Evolutionary conservation across 2,329 filamentous ascomycete genomes (phyloP).

Genomic region (Apiospora malaysiana): DNA sequence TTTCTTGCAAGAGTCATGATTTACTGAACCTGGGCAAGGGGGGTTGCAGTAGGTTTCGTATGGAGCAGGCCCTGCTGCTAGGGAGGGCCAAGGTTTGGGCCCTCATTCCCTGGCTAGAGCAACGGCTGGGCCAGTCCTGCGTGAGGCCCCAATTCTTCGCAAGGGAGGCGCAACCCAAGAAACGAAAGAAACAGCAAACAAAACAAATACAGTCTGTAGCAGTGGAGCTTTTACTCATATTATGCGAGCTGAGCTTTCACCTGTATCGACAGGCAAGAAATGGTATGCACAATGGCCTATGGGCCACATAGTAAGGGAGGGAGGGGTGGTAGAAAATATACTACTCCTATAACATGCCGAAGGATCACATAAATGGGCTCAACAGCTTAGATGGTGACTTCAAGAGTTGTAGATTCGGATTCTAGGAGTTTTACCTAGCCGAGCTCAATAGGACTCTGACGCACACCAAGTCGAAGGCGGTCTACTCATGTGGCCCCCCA

Average conservation of each 20-base stretch:
- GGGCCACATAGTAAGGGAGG: not conserved
- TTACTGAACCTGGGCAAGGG: not conserved
- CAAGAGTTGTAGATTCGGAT: not conserved
- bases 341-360: not conserved
- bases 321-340: not conserved
- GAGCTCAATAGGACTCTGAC: not conserved
- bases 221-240: too few relatives aligned
- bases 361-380: not conserved
- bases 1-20: not conserved
- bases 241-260: not conserved
- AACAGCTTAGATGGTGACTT: not conserved
- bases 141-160: slow-evolving; percentile 7
- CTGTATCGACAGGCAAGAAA: not conserved
- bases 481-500: slow-evolving; percentile 18
- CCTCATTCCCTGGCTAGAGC: slow-evolving; percentile 16
- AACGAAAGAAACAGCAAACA: not conserved
- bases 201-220: not conserved
- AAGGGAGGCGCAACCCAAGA: slow-evolving; percentile 1
- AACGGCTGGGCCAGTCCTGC: not conserved
- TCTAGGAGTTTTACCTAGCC: not conserved
- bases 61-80: slow-evolving; percentile 14
- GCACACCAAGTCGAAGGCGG: not conserved
- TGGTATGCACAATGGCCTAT: not conserved
- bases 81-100: slow-evolving; percentile 15
- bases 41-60: slow-evolving; percentile 9